phyloP scores from a whole-genome alignment of 129 eudicot species.

The Heracleum sosnowskyi region DNA sequence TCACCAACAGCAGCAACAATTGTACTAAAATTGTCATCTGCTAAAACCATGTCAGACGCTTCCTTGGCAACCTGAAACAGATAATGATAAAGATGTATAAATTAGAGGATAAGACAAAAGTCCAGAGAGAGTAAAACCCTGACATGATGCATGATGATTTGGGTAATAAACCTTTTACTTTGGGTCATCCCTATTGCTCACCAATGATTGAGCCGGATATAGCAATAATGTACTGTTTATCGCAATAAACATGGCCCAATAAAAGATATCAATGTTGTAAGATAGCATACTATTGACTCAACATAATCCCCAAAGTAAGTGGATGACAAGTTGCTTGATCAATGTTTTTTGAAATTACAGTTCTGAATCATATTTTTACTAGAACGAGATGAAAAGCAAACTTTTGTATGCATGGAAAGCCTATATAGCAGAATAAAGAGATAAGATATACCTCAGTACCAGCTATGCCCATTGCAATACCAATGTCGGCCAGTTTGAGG shows the following conservation, averaged over 20 bases:
- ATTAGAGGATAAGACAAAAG: neutral
- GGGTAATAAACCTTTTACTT: neutral
- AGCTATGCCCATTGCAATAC: conserved; percentile 90
- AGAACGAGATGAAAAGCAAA: neutral
- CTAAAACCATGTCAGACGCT: conserved; percentile 92
- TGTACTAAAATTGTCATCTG: conserved; percentile 89
- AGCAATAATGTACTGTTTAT: neutral
- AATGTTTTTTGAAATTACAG: no score
- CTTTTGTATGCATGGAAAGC: neutral
- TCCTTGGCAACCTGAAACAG: conserved; percentile 74
- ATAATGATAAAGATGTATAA: neutral
- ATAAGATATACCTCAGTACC: conserved; percentile 73
- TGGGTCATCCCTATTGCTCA: neutral
- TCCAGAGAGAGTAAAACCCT: neutral
- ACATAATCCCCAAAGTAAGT: neutral
- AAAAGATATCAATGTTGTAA: neutral
- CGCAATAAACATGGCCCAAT: neutral
- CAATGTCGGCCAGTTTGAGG: conserved; percentile 82
- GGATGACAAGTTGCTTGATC: neutral
- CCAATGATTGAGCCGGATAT: neutral
- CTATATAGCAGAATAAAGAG: neutral
- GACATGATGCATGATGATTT: neutral
- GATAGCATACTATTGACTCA: neutral
- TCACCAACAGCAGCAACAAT: conserved; percentile 85
- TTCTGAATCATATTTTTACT: neutral